Conservation (phyloP, 2,329 filamentous ascomycete species). For the Fusarium sterilihyphosum region DNA sequence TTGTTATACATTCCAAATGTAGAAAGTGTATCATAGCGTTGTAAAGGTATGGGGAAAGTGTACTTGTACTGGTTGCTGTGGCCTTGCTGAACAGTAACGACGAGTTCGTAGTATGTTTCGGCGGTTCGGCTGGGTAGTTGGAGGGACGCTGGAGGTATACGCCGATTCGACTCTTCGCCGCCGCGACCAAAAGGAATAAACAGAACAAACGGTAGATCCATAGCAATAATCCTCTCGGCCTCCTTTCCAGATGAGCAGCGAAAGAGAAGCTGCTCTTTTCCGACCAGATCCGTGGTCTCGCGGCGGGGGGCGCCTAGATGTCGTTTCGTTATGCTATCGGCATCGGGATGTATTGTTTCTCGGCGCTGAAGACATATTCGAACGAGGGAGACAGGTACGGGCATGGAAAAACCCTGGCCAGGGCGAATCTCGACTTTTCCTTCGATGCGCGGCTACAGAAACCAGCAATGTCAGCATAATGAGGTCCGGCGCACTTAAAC, state of each 20-base stretch:
- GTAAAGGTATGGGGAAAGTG: constrained; percentile 87
- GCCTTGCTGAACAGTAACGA: constrained; percentile 94
- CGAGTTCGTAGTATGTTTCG: constrained; percentile 96
- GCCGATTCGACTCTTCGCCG: constrained; percentile 86
- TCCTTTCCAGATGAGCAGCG: constrained; percentile 86
- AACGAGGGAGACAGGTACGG: constrained; percentile 90
- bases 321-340: constrained; percentile 92
- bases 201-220: constrained; percentile 97
- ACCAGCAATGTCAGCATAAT: constrained; percentile 30
- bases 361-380: constrained; percentile 92
- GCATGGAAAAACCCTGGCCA: constrained; percentile 83
- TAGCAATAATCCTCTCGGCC: constrained; percentile 87
- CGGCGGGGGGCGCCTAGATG: constrained; percentile 89
- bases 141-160: constrained; percentile 91
- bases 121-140: constrained; percentile 92
- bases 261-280: constrained; percentile 93
- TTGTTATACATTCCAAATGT: constrained; percentile 99
- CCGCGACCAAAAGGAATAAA: constrained; percentile 96
- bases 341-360: constrained; percentile 96
- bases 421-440: constrained; percentile 97
- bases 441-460: constrained; percentile 86
- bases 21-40: constrained; percentile 94
- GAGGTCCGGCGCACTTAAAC: constrained; percentile 15
- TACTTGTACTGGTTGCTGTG: constrained; percentile 89
- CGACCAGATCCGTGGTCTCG: constrained; percentile 91